Percentiles rank a stretch among this genome's conserved stretches.
These are phyloP conservation scores for Paecilomyces niveus DNA, from an alignment of 2,329 filamentous ascomycete species.

Conservation along the genomic window DNA sequence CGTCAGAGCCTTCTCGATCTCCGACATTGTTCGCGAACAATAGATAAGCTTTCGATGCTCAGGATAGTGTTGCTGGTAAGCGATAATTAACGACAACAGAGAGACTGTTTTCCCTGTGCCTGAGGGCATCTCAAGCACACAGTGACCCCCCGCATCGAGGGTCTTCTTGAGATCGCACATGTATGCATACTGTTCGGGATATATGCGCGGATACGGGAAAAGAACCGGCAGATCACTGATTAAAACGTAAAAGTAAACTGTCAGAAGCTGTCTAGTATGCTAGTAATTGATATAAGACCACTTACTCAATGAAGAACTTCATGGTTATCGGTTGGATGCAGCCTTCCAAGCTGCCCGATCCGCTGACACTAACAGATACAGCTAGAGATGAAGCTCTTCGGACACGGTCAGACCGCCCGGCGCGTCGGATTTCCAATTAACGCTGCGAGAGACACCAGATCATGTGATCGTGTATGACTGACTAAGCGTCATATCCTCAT, in stretches of 20 bases:
- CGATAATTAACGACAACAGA: slow-evolving; percentile 86
- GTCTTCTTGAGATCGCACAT: slow-evolving; percentile 85
- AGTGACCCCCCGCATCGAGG: slow-evolving; percentile 89
- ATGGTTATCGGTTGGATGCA: slow-evolving; percentile 41
- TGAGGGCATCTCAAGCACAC: slow-evolving; percentile 97
- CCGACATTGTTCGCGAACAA: slow-evolving; percentile 98
- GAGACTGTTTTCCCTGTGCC: slow-evolving; percentile 97
- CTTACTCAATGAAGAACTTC: slow-evolving; percentile 72
- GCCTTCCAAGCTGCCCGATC: background rate
- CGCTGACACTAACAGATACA: background rate
- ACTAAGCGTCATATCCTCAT: slow-evolving; percentile 5
- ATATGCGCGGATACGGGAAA: slow-evolving; percentile 68
- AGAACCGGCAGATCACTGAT: slow-evolving; percentile 59
- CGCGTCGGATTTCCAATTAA: slow-evolving; percentile 22
- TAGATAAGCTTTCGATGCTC: slow-evolving; percentile 96
- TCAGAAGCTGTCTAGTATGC: background rate
- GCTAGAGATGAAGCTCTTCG: background rate
- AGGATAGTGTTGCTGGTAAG: slow-evolving; percentile 90
- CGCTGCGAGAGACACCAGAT: slow-evolving; percentile 22
- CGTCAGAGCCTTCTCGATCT: slow-evolving; percentile 94
- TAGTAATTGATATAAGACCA: slow-evolving; percentile 1
- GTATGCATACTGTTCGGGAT: slow-evolving; percentile 69
- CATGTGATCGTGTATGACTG: slow-evolving; percentile 20
- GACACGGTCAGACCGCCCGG: slow-evolving; percentile 11
- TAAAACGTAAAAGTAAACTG: slow-evolving; percentile 1